Evolutionary conservation across 768 basidiomycete genomes (phyloP).

Genomic region (Hypholoma sublateritium): DNA sequence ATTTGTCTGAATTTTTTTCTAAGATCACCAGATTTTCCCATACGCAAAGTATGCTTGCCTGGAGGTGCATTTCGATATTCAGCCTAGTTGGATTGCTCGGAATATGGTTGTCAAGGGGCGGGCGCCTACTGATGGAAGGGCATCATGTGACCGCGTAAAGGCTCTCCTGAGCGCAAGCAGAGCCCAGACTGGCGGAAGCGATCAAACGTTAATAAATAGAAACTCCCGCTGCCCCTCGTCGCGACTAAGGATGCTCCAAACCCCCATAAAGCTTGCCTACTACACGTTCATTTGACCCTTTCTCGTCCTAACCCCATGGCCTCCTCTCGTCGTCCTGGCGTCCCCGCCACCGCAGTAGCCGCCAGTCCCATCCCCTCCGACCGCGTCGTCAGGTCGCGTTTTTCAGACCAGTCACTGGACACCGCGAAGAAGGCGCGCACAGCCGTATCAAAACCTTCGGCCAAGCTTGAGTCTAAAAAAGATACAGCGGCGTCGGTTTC

Average conservation of each 20-base stretch:
- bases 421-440: conserved; percentile 31
- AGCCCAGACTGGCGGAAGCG: too few relatives aligned
- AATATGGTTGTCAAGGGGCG: too few relatives aligned
- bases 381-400: conserved; percentile 45
- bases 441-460: conserved; percentile 22
- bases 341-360: conserved; percentile 35
- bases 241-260: conserved; percentile 16
- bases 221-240: conserved; percentile 3
- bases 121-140: neutral
- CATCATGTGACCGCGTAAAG: conserved; percentile 3
- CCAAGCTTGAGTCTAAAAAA: conserved; percentile 35
- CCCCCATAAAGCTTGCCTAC: conserved; percentile 6
- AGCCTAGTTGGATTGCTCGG: too few relatives aligned
- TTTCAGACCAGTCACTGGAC: conserved; percentile 48
- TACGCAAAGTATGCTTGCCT: too few relatives aligned
- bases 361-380: conserved; percentile 38
- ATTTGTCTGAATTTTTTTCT: too few relatives aligned
- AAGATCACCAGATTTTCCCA: too few relatives aligned
- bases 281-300: conserved; percentile 14
- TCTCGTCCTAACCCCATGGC: conserved; percentile 16
- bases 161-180: too few relatives aligned
- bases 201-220: conserved; percentile 11
- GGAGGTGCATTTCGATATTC: too few relatives aligned
- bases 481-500: conserved; percentile 33
- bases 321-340: conserved; percentile 27